Percentiles rank a stretch among this genome's conserved stretches.
These are phyloP conservation scores for Mucor saturninus DNA, from an alignment of 371 early-diverging fungal species.

Conservation along the genomic window DNA sequence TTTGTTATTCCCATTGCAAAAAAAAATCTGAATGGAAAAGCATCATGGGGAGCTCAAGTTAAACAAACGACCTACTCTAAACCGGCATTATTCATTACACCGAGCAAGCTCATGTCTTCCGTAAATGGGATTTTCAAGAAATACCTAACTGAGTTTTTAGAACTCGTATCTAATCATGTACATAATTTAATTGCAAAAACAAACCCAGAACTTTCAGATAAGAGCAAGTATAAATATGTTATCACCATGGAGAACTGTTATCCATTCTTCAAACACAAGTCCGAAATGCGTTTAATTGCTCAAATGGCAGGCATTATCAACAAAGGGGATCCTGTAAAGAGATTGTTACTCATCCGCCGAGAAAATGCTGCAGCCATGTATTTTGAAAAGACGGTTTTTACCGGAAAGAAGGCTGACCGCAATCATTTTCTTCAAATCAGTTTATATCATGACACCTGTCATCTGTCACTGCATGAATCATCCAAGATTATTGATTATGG, in stretches of 20 bases:
- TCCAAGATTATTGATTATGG: neutral
- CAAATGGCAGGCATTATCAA: neutral
- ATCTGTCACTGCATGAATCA: constrained; percentile 6
- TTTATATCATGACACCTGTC: constrained; percentile 7
- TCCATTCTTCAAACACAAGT: constrained; percentile 11
- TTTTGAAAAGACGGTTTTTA: constrained; percentile 4
- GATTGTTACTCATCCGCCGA: constrained; percentile 7
- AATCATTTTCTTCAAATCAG: constrained; percentile 10
- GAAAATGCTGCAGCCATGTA: constrained; percentile 15
- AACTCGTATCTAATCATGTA: neutral
- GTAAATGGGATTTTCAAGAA: neutral
- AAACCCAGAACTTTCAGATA: neutral
- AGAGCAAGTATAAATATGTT: constrained; percentile 9
- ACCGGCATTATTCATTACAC: constrained; percentile 3
- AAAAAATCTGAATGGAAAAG: neutral
- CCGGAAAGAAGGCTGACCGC: neutral
- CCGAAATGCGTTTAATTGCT: constrained; percentile 12
- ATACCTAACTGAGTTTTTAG: neutral
- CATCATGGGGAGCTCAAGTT: constrained; percentile 4
- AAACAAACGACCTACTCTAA: neutral
- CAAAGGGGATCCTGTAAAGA: neutral
- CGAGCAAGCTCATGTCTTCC: constrained; percentile 11
- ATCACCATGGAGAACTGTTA: constrained; percentile 25
- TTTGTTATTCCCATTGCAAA: constrained; percentile 5
- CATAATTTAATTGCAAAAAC: neutral